Evolutionary conservation across 108 stramenopile species (phyloP).

Genomic region (Pseudonitzschia delicatissima): DNA sequence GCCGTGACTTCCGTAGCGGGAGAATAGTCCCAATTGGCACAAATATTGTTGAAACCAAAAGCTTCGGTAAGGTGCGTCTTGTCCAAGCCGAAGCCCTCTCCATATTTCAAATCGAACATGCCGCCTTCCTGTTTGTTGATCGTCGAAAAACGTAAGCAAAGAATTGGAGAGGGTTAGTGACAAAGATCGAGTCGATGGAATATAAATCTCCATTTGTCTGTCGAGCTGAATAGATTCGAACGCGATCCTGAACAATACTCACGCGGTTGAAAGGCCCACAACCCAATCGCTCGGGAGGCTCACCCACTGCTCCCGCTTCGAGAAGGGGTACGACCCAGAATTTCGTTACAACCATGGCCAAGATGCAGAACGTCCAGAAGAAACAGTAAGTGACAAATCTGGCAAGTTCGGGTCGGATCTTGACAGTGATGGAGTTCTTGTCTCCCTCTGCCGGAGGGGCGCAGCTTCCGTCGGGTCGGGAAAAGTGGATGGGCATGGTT

Average conservation of each 20-base stretch:
- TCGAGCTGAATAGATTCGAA: too few species aligned
- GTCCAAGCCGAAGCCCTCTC: neutral
- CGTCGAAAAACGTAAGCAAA: too few species aligned
- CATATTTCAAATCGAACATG: neutral
- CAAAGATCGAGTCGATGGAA: too few species aligned
- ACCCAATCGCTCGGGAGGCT: neutral
- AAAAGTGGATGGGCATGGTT: too few species aligned
- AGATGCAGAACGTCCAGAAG: slow-evolving; percentile 7
- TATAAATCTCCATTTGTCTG: too few species aligned
- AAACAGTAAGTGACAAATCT: neutral
- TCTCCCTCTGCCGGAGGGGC: neutral
- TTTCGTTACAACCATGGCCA: slow-evolving; percentile 5
- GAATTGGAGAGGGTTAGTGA: too few species aligned
- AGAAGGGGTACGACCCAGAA: neutral
- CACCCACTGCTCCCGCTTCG: neutral
- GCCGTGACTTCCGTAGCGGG: slow-evolving; percentile 26
- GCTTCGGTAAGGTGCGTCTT: neutral
- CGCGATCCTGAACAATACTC: too few species aligned
- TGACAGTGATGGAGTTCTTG: neutral
- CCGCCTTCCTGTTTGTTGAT: too few species aligned
- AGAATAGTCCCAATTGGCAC: slow-evolving; percentile 25
- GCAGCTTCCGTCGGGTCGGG: too few species aligned
- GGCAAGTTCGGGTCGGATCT: neutral
- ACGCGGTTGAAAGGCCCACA: slow-evolving; percentile 21
- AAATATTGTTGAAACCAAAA: neutral